A percentile compares a stretch with the other conserved stretches of the same genome.
Evolutionary conservation across 352 stramenopile genomes (phyloP).

Genomic region (Saprolegnia diclina): DNA sequence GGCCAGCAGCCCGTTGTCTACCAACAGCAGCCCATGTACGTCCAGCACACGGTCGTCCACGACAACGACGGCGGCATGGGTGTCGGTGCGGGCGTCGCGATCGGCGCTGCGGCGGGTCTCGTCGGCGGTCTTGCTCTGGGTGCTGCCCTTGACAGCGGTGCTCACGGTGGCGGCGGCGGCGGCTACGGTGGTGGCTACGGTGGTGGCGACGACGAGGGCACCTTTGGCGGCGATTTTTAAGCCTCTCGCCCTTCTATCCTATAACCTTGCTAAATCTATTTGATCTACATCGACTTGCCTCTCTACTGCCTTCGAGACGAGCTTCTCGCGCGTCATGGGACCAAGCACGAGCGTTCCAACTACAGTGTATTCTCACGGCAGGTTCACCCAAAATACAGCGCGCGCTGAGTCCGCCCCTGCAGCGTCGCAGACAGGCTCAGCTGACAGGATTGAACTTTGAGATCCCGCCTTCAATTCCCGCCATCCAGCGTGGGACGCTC

Average conservation of each 20-base stretch:
- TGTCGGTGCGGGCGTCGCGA: constrained; percentile 18
- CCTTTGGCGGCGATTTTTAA: constrained; percentile 21
- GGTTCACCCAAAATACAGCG: too few species aligned
- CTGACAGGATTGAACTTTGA: too few species aligned
- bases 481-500: too few species aligned
- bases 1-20: not conserved
- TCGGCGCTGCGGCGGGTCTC: constrained; percentile 16
- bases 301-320: not conserved
- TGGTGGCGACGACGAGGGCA: not conserved
- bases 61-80: not conserved
- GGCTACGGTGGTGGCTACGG: not conserved
- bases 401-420: too few species aligned
- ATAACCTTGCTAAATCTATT: constrained; percentile 4
- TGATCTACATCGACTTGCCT: not conserved
- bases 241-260: not conserved
- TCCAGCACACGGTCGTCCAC: not conserved
- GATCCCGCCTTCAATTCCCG: too few species aligned
- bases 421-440: too few species aligned
- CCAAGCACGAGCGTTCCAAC: too few species aligned
- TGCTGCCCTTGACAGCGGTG: constrained; percentile 14
- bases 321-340: not conserved
- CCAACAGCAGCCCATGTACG: not conserved
- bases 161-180: not conserved
- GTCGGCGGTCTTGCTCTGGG: constrained; percentile 16
- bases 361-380: too few species aligned